Evolutionary conservation across 805 yeast genomes (phyloP), one percentile per base, ranked within the genome.

Genomic region (Lipomyces japonicus): DNA sequence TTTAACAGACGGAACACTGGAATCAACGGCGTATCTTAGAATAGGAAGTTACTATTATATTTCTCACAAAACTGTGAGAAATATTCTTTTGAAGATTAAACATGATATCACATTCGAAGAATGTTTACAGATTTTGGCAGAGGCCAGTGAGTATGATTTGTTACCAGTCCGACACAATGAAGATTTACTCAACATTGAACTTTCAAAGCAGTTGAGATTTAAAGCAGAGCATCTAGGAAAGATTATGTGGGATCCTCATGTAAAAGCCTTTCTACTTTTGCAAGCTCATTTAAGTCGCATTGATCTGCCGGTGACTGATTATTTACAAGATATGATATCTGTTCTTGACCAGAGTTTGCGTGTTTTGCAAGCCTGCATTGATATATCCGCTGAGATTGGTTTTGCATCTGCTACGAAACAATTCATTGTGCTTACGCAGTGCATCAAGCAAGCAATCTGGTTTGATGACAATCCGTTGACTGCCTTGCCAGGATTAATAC

Each of bases 321-420:
- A 93, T 65, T 75, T 84, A 7, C 97, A 91, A 64, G 98, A 93
- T 67, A 89, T 96, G 0, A 80, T 89, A 12, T 82, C 97, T 0
- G 95, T 93, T 7, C 71, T 93, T 50, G 99, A 95, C 63, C 98
- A 93, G 70, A 81, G 95, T 5, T 72, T 93, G 63, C 95, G 98
- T 77, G 84, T 93, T 55, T 69, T 90, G 46, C 98, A 93, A 65
- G 97, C 97, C 0, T 84, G 78, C 59, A 82, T 91, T 51, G 99
- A 93, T 68, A 87, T 86, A 19, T 81, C 93, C 1, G 80, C 96
- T 1, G 97, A 91, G 60, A 63, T 81, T 58, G 96, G 96, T 0
- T 83, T 79, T 60, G 71, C 82, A 40, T 63, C 74, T 3, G 78
- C 87, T 0, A 87, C 82, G 0, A 54, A 81, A 59, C 74, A 73